Evolutionary conservation across 2,329 filamentous ascomycete genomes (phyloP).

Genomic region (Pseudogymnoascus pannorum): DNA sequence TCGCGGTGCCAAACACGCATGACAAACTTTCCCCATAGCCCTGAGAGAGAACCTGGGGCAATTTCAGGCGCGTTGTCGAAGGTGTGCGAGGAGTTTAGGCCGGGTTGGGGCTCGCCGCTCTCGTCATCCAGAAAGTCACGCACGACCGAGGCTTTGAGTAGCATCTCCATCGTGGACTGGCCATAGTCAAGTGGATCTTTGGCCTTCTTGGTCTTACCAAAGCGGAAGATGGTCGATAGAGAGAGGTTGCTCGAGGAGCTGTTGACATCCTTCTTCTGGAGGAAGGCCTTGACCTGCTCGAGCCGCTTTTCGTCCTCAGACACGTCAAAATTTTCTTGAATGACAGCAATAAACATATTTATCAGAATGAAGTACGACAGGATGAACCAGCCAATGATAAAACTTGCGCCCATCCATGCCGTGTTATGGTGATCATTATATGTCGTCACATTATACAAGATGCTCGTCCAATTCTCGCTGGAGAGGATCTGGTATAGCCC

Average conservation of each 20-base stretch:
- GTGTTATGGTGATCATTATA: slow-evolving; percentile 59
- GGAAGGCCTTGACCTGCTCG: slow-evolving; percentile 90
- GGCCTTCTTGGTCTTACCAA: slow-evolving; percentile 51
- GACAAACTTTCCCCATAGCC: slow-evolving; percentile 53
- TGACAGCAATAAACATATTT: slow-evolving; percentile 99
- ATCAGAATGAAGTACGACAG: slow-evolving; percentile 90
- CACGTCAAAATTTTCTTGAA: slow-evolving; percentile 98
- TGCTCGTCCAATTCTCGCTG: slow-evolving; percentile 89
- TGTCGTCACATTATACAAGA: slow-evolving; percentile 74
- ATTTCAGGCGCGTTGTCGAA: slow-evolving; percentile 10
- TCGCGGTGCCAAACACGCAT: slow-evolving; percentile 57
- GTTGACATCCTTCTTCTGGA: slow-evolving; percentile 82
- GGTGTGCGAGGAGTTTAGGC: slow-evolving; percentile 19
- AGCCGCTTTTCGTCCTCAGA: slow-evolving; percentile 96
- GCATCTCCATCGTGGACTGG: slow-evolving; percentile 87
- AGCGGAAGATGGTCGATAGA: slow-evolving; percentile 61
- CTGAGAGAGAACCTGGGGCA: slow-evolving; percentile 49
- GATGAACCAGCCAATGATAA: slow-evolving; percentile 93
- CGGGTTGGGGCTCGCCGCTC: slow-evolving; percentile 35
- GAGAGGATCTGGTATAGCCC: slow-evolving; percentile 97
- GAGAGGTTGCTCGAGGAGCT: slow-evolving; percentile 66
- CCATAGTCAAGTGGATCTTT: slow-evolving; percentile 88
- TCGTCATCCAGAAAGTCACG: slow-evolving; percentile 85
- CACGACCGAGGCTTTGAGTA: slow-evolving; percentile 92
- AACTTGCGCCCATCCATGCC: slow-evolving; percentile 87